A percentile compares a stretch with the other conserved stretches of the same genome.
Evolutionary conservation across 371 early-diverging fungal species (phyloP).

Genomic region (Mucor sp.): DNA sequence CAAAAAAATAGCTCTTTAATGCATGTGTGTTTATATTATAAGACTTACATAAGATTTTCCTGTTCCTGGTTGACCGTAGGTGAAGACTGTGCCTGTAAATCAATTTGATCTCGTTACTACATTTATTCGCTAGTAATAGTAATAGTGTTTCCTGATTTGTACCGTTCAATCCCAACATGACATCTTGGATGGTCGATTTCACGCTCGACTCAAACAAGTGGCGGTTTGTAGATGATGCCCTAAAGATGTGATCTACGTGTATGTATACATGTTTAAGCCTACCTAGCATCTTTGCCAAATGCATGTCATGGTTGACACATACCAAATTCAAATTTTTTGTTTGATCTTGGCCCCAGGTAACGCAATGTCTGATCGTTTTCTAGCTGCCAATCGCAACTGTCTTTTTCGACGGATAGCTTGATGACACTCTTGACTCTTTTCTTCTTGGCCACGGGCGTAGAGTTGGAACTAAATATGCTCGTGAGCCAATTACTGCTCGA

Average conservation of each 20-base stretch:
- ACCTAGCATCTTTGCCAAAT: too few species aligned
- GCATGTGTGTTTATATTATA: not conserved
- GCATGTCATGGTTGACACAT: not conserved
- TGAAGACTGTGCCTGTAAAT: conserved; percentile 66
- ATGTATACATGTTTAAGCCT: not conserved
- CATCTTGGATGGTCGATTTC: not conserved
- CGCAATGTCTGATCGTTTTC: not conserved
- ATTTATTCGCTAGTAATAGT: not conserved
- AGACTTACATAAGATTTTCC: conserved; percentile 70
- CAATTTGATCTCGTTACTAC: not conserved
- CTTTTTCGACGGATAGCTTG: conserved; percentile 8
- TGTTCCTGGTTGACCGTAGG: conserved; percentile 80
- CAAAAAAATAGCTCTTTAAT: conserved; percentile 19
- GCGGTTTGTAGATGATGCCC: not conserved
- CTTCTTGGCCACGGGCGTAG: not conserved
- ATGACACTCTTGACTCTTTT: conserved; percentile 12
- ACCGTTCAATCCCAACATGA: conserved; percentile 22
- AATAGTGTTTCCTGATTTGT: not conserved
- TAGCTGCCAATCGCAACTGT: conserved; percentile 12
- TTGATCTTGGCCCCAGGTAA: conserved; percentile 11
- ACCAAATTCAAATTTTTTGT: conserved; percentile 23
- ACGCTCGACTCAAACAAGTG: conserved; percentile 1
- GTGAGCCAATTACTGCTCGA: conserved; percentile 8
- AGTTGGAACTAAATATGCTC: conserved; percentile 3
- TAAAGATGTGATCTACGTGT: conserved; percentile 9